Percentiles rank a stretch among this genome's conserved stretches.
phyloP scores from a whole-genome alignment of 1,284 basidiomycete species.

The Cryptococcus maquisensis region DNA sequence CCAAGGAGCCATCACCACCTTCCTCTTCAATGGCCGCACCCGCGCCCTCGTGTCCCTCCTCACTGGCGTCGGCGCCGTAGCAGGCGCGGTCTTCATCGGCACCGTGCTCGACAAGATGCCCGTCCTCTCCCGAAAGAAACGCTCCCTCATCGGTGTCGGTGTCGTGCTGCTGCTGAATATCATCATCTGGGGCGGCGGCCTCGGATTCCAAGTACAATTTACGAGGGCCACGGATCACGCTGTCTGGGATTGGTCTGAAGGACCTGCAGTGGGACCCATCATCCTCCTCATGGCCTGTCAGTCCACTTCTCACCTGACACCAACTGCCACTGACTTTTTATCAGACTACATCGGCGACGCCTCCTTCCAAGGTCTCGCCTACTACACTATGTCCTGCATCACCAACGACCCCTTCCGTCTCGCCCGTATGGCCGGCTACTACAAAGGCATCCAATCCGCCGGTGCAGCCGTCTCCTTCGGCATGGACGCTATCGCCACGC shows the following conservation, averaged over 20 bases:
- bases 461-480: conserved; percentile 52
- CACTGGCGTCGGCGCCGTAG: conserved; percentile 34
- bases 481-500: conserved; percentile 52
- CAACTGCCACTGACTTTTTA: not conserved
- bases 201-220: conserved; percentile 34
- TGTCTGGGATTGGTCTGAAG: conserved; percentile 23
- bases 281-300: conserved; percentile 30
- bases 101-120: conserved; percentile 35
- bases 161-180: conserved; percentile 27
- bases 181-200: conserved; percentile 36
- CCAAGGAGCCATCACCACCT: conserved; percentile 36
- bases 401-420: conserved; percentile 37
- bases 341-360: conserved; percentile 44
- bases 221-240: conserved; percentile 18
- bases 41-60: conserved; percentile 36
- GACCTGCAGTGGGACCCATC: conserved; percentile 25
- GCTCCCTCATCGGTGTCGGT: conserved; percentile 31
- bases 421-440: conserved; percentile 46
- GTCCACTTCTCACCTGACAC: not conserved
- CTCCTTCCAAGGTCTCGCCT: conserved; percentile 46
- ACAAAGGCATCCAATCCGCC: conserved; percentile 46
- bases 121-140: conserved; percentile 23
- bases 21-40: conserved; percentile 37
- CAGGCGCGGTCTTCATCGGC: conserved; percentile 42
- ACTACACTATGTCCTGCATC: conserved; percentile 27